Evolutionary conservation across 805 yeast genomes (phyloP).

Genomic region (Candida suzukii): DNA sequence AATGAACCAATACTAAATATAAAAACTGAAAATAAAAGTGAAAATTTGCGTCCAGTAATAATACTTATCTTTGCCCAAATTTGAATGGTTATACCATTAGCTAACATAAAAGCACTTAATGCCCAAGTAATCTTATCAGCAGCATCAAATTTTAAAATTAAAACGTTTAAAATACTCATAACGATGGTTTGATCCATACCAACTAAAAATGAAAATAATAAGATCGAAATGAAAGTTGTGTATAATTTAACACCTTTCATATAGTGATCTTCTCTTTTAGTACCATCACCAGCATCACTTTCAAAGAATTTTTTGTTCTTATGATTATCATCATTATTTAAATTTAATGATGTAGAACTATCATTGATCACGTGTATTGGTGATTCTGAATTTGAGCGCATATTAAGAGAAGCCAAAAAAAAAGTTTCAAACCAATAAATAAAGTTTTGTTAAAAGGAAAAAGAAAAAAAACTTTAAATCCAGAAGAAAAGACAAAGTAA

Average conservation of each 20-base stretch:
- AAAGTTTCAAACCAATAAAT: too few species aligned
- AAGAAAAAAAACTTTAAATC: too few species aligned
- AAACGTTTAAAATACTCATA: constrained; percentile 39
- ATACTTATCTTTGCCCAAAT: constrained; percentile 54
- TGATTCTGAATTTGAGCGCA: too few species aligned
- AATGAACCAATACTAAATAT: constrained; percentile 60
- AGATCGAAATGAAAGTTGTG: constrained; percentile 3
- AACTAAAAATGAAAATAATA: constrained; percentile 14
- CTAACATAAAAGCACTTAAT: constrained; percentile 45
- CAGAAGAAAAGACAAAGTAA: too few species aligned
- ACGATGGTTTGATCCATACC: constrained; percentile 60
- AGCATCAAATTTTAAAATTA: constrained; percentile 40
- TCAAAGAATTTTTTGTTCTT: constrained; percentile 14
- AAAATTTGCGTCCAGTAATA: constrained; percentile 48
- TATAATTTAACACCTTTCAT: constrained; percentile 12
- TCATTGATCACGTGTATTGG: too few species aligned
- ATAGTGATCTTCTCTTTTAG: constrained; percentile 21
- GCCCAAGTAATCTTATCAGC: constrained; percentile 55
- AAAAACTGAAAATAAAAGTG: constrained; percentile 39
- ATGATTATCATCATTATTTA: too few species aligned
- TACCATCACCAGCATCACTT: constrained; percentile 35
- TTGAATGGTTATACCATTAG: constrained; percentile 45
- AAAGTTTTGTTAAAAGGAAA: too few species aligned
- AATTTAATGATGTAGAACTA: too few species aligned
- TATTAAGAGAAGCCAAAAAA: too few species aligned